A percentile compares a stretch with the other conserved stretches of the same genome.
Evolutionary conservation across 345 rosid species (phyloP).

Genomic region (Noccaea caerulescens): DNA sequence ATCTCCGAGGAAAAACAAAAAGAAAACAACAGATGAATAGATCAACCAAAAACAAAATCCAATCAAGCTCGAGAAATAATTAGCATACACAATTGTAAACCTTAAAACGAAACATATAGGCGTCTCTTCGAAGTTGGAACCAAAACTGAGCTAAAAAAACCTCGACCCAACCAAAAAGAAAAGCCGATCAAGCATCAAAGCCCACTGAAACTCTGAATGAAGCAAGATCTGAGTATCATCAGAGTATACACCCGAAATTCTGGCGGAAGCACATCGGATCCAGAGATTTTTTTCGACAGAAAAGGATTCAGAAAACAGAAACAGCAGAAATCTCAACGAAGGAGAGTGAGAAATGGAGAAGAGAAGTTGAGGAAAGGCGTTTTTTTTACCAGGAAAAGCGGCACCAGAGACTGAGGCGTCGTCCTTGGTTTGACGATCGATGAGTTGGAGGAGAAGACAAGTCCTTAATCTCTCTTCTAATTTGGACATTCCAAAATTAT

Average conservation of each 20-base stretch:
- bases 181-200: constrained; percentile 35
- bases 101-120: constrained; percentile 11
- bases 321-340: constrained; percentile 15
- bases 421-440: constrained; percentile 42
- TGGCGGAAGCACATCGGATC: constrained; percentile 38
- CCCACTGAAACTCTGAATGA: constrained; percentile 6
- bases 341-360: not conserved
- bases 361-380: constrained; percentile 7
- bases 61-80: not conserved
- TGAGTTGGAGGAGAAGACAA: constrained; percentile 37
- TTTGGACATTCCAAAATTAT: constrained; percentile 13
- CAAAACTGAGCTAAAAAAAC: constrained; percentile 15
- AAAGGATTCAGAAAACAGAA: constrained; percentile 3
- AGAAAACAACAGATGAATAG: not conserved
- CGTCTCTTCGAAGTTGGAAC: not conserved
- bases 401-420: constrained; percentile 33
- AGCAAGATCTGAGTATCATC: constrained; percentile 37
- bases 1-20: not conserved
- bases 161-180: constrained; percentile 1
- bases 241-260: constrained; percentile 16
- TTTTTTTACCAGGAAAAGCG: not conserved
- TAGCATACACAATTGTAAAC: constrained; percentile 4
- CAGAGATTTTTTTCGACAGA: constrained; percentile 21
- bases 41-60: not conserved
- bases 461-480: constrained; percentile 41